Evolutionary conservation across 1,284 basidiomycete genomes (phyloP), one percentile per base, ranked within the genome.

Genomic region (Leccinum fuscescens): DNA sequence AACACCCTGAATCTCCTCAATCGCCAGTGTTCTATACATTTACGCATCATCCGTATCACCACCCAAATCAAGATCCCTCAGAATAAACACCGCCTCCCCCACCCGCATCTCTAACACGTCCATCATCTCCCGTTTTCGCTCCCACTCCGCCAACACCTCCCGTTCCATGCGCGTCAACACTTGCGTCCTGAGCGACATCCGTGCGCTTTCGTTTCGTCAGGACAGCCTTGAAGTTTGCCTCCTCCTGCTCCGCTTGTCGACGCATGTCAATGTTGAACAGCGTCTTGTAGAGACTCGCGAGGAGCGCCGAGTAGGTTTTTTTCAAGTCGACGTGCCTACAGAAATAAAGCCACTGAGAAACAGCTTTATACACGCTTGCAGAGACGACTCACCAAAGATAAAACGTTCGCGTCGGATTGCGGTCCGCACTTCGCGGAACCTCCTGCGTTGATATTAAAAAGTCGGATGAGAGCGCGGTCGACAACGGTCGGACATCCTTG

Each of bases 211-310:
- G 80, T 74, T 94, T 94, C 63, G 86, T 86, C 46, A 96, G 75
- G 15, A 95, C 85, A 1, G 86, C 86, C 62, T 82, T 84, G 48
- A 92, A 79, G 39, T 79, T 79, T 1, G 82, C 77, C 54, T 84
- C 83, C 63, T 90, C 87, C 59, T 84, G 76, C 72, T 97, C 94
- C 6, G 84, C 82, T 62, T 83, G 81, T 60, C 86, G 81, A 46
- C 94, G 84, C 67, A 83, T 80, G 12, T 85, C 78, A 60, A 96
- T 86, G 71, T 97, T 97, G 69, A 85, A 93, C 57, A 96, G 70
- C 0, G 90, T 93, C 76, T 96, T 96, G 81, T 95, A 95, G 44
- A 95, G 78, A 64, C 84, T 84, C 31, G 83, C 83, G 11, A 96
- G 78, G 17, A 96, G 79, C 15, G 87, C 82, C 7, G 88, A 85